Conservation (phyloP, 2,329 filamentous ascomycete species). For the Colletotrichum tropicale region DNA sequence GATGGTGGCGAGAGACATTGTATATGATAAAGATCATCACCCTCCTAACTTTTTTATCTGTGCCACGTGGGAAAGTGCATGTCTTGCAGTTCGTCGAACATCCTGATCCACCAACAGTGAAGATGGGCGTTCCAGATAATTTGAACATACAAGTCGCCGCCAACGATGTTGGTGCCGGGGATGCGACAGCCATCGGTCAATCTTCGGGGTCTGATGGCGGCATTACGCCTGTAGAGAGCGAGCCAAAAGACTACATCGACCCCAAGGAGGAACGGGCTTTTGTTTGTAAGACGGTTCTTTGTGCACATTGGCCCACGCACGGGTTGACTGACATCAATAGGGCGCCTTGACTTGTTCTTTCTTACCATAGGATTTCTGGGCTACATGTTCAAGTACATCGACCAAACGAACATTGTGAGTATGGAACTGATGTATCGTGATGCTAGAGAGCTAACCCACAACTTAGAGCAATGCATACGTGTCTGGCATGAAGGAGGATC, state of each 20-base stretch:
- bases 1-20: neutral
- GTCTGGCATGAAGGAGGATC: constrained; percentile 30
- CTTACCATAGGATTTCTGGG: constrained; percentile 3
- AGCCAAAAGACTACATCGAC: neutral
- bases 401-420: constrained; percentile 1
- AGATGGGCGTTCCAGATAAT: neutral
- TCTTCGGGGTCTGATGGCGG: neutral
- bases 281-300: neutral
- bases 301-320: neutral
- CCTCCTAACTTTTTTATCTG: neutral
- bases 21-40: neutral
- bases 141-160: neutral
- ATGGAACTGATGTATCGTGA: accelerated
- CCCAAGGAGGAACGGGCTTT: constrained; percentile 13
- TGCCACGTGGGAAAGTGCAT: neutral
- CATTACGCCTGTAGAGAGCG: neutral
- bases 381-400: constrained; percentile 17
- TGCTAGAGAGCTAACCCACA: neutral
- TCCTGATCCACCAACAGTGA: neutral
- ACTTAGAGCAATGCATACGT: constrained; percentile 28
- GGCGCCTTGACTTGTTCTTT: constrained; percentile 10
- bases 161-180: neutral
- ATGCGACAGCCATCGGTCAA: neutral
- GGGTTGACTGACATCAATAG: neutral
- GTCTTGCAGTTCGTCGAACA: neutral